Conservation (phyloP, 116 monocot genomes). For the Dioscorea cayenensis region DNA sequence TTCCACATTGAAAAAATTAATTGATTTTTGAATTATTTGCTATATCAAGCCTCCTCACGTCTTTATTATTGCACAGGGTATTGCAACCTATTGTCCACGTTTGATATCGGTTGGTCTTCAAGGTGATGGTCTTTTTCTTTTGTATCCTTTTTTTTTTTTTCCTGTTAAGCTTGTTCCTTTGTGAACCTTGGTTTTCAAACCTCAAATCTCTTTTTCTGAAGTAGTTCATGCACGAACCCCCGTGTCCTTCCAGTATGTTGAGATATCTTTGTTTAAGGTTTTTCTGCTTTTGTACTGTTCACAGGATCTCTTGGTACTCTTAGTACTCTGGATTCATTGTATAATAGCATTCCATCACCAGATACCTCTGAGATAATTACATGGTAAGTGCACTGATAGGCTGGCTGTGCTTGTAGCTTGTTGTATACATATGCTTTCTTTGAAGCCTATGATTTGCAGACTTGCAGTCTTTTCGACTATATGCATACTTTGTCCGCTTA, state of each 20-base stretch:
- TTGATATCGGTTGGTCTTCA: conserved; percentile 70
- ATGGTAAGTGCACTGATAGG: conserved; percentile 38
- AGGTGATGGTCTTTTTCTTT: conserved; percentile 36
- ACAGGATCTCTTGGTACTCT: conserved; percentile 89
- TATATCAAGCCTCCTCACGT: neutral
- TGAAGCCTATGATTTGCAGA: neutral
- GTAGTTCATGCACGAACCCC: no score
- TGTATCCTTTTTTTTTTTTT: neutral
- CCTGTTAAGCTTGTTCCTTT: neutral
- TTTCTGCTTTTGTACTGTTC: conserved; percentile 2
- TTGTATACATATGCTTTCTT: neutral
- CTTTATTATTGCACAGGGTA: conserved; percentile 46
- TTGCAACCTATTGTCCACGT: conserved; percentile 67
- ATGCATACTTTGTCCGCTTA: neutral
- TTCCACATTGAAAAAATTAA: neutral
- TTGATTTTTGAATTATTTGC: neutral
- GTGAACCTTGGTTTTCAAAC: no score
- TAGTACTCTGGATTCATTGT: conserved; percentile 37
- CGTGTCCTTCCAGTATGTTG: no score
- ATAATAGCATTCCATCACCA: conserved; percentile 13
- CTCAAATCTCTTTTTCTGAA: no score
- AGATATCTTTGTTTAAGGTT: neutral
- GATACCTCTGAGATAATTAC: conserved; percentile 37
- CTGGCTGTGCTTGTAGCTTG: neutral
- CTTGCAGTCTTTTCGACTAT: neutral